Base-by-base conservation (phyloP, 139 green algal genomes). In the Chlorella sp. region DNA sequence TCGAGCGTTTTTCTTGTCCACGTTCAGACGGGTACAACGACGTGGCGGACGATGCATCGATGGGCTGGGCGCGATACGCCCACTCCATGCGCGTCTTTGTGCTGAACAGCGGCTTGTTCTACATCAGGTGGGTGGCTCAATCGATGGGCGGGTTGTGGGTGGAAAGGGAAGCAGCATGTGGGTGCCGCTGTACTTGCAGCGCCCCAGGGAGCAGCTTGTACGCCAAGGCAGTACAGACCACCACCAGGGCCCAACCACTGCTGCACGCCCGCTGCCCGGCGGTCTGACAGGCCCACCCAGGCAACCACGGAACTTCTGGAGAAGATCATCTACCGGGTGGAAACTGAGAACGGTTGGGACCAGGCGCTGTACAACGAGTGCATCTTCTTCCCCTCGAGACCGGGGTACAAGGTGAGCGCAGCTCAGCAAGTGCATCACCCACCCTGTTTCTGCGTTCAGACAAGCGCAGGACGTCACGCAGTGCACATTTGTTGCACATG, bases 81-180 rank as follows among this genome's bases (percentile, higher is more conserved):
- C 94, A 96, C 91, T 95, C 92, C 60, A 95, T 97, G 91, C 90
- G 92, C 64, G 87, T 96, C 26, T 97, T 97, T 84, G 92, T 92
- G 39, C 87, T 97, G 71, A 96, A 97, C 90, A 88, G 76, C 13
- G 94, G 94, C 13, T 86, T 95, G 39, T 97, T 95, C 84, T 96
- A 94, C 85, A 86, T 95, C 11, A 81, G 86, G 79, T 84, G 71
- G 7, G 68, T 51, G 17, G 1, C 23, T 26, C 1, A 20, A 47
- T n/a, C n/a, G n/a, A n/a, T n/a, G n/a, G n/a, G n/a, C n/a, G n/a
- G n/a, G n/a, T n/a, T n/a, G n/a, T n/a, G n/a, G n/a, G n/a, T n/a
- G n/a, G n/a, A n/a, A n/a, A n/a, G n/a, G n/a, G n/a, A n/a, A n/a
- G n/a, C n/a, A n/a, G n/a, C n/a, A n/a, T n/a, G n/a, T n/a, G n/a